Conservation (phyloP, 495 filamentous ascomycete species). For the Tuber aestivum region DNA sequence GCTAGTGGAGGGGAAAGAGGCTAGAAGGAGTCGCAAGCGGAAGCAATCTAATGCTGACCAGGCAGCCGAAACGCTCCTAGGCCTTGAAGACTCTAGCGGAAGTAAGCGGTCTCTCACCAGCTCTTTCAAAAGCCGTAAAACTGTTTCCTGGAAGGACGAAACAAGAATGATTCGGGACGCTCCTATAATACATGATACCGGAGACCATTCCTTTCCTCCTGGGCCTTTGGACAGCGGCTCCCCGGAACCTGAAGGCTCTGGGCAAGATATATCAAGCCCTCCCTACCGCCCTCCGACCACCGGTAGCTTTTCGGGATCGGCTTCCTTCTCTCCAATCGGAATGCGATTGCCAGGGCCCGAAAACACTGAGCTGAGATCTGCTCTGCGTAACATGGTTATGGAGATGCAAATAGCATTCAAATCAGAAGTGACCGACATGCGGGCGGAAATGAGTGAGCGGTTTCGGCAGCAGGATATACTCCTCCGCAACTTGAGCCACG, state of each 20-base stretch:
- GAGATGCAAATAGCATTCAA: slow-evolving; percentile 35
- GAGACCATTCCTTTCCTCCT: not conserved
- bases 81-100: slow-evolving; percentile 8
- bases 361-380: slow-evolving; percentile 20
- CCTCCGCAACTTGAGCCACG: slow-evolving; percentile 28
- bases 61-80: slow-evolving; percentile 18
- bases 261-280: not conserved
- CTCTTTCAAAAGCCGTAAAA: slow-evolving; percentile 40
- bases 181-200: not conserved
- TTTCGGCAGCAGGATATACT: slow-evolving; percentile 30
- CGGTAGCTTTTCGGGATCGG: not conserved
- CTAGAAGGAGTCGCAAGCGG: slow-evolving; percentile 25
- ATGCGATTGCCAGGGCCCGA: not conserved
- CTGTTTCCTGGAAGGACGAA: slow-evolving; percentile 36
- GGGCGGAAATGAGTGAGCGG: slow-evolving; percentile 28
- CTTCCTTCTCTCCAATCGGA: not conserved
- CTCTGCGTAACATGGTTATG: slow-evolving; percentile 17
- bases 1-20: slow-evolving; percentile 28
- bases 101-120: slow-evolving; percentile 28
- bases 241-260: not conserved
- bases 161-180: not conserved
- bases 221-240: not conserved
- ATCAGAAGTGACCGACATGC: slow-evolving; percentile 32
- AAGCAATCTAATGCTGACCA: slow-evolving; percentile 18
- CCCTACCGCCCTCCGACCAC: not conserved